Base-by-base conservation (phyloP, 1,284 basidiomycete species). In the Coriolopsis trogii region DNA sequence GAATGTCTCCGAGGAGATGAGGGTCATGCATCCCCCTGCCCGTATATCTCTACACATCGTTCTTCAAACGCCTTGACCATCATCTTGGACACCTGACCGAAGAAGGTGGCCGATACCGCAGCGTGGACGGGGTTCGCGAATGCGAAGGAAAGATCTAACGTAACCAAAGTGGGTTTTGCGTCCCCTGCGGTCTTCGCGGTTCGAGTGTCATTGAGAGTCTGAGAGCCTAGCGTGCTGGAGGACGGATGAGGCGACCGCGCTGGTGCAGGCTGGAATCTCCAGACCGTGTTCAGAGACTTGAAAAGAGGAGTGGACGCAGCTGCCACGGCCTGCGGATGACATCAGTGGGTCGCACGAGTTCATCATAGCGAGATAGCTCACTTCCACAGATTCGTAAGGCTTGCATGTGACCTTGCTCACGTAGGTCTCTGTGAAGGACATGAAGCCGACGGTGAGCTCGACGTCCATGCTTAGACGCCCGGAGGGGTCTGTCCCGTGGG, bases 21-120 rank as follows among this genome's bases (percentile, higher is more conserved):
- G n/a, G 9, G 28, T 30, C 15, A 64, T 49, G 55, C 59, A 25
- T 52, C 49, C 12, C 66, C 68, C 15, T 57, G 58, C 3, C 90
- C 88, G 63, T 91, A 93, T 6, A 94, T 75, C 47, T 80, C 74
- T 45, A 78, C 42, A 67, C 92, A 95, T 28, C 95, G 79, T 60
- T 87, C 76, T 70, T 97, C 92, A 64, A 99, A 99, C 4, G 95
- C 95, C 53, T 88, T 76, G 21, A 98, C 88, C 93, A 97, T 98
- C 71, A 89, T 79, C 56, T 83, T 83, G 7, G 91, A 92, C 8
- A 97, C 88, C 65, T 89, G 85, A 20, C 89, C 89, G 65, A 98
- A 93, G 63, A 97, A 93, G 10, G 86, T 77, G 21, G 87, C 80
- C 4, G 91, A 91, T 16, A 95, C 80, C 1, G 86, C 80, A 1